Conservation (phyloP, 768 basidiomycete genomes). For the Baorangia bicolor region DNA sequence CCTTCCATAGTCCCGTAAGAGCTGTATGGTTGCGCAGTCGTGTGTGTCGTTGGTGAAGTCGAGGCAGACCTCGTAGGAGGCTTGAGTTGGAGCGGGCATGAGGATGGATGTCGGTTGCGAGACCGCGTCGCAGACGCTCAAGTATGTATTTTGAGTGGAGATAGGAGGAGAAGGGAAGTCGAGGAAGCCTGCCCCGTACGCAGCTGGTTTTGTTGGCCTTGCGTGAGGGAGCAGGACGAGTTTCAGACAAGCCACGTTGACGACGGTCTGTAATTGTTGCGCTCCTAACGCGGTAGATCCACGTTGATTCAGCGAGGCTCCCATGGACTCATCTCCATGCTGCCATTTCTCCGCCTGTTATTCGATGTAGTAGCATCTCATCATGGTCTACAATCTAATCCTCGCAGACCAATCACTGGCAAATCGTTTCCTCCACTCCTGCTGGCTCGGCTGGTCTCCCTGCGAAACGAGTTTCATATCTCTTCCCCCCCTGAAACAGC, state of each 20-base stretch:
- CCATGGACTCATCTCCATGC: not conserved
- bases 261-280: conserved; percentile 25
- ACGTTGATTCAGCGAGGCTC: conserved; percentile 31
- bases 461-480: conserved; percentile 38
- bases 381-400: conserved; percentile 33
- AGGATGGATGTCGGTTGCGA: not conserved
- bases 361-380: conserved; percentile 36
- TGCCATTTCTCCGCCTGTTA: conserved; percentile 29
- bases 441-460: conserved; percentile 37
- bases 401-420: conserved; percentile 29
- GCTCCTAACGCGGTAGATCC: conserved; percentile 32
- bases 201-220: conserved; percentile 35
- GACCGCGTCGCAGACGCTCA: conserved; percentile 37
- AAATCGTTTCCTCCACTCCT: conserved; percentile 33
- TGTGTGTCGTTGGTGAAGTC: conserved; percentile 70
- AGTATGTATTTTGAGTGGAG: conserved; percentile 13
- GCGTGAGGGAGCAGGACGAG: conserved; percentile 29
- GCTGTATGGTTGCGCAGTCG: conserved; percentile 62
- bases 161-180: conserved; percentile 14
- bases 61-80: conserved; percentile 60
- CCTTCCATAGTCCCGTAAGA: conserved; percentile 62
- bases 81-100: conserved; percentile 62
- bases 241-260: conserved; percentile 29
- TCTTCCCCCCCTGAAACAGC: conserved; percentile 19
- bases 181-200: conserved; percentile 26